Base-by-base conservation (phyloP, 768 basidiomycete genomes). In the Asterophora parasitica region DNA sequence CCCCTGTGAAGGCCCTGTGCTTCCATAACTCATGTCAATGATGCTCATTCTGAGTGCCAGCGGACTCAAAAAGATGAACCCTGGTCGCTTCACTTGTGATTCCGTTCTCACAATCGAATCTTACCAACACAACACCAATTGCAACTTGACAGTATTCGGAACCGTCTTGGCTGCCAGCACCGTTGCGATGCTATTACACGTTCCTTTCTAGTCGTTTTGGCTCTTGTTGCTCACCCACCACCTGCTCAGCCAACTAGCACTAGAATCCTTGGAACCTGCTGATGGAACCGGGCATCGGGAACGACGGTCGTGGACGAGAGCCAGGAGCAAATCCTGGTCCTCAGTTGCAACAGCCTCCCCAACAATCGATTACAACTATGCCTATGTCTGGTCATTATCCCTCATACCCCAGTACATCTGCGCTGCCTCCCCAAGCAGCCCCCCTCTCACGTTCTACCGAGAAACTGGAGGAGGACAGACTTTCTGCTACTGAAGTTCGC, bases 111-210 rank as follows among this genome's bases (percentile, higher is more conserved):
- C 15, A 26, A 20, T 50, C 12, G 38, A 45, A 20, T 32, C 3
- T 23, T 3, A 6, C 23, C 23, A 23, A 6, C 23, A 23, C 23
- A 23, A 23, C 38, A 20, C 35, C 28, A 11, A 11, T n/a, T 40
- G 23, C 23, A 23, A 23, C 23, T 6, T 52, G 53, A 48, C 47
- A 42, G 35, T 50, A 26, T 42, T 48, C 39, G 49, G 43, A 17
- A 44, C 37, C 30, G 38, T 30, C n/a, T n/a, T n/a, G n/a, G 28
- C 33, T 20, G 28, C 12, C 31, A 13, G 16, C 13, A 10, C 10
- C 17, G 11, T 19, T 10, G 37, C 17, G 6, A 17, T 9, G 11
- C 19, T 12, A 28, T 39, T 30, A 8, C 23, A 23, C 6, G 30
- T 31, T 9, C 30, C 12, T 31, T 31, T 9, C 8, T 10, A 2